phyloP scores from a whole-genome alignment of 2,329 filamentous ascomycete genomes.

The Exserohilum rostratum region DNA sequence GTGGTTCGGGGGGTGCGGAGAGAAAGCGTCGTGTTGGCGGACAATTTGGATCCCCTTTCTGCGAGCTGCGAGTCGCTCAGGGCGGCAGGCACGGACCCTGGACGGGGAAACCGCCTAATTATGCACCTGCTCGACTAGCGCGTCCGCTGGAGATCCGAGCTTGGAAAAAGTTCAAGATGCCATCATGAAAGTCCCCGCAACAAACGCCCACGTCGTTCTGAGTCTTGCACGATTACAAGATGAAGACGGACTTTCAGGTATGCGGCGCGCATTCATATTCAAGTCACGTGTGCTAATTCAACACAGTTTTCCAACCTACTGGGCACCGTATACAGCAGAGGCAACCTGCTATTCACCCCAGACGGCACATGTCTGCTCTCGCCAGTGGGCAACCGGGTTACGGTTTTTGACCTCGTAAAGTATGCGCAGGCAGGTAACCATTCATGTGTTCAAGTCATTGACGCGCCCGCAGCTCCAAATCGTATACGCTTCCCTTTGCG shows the following conservation, averaged over 20 bases:
- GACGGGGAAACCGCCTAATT: conserved; percentile 43
- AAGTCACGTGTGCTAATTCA: conserved; percentile 31
- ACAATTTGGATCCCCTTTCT: conserved; percentile 49
- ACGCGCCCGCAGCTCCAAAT: conserved; percentile 71
- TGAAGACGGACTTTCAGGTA: conserved; percentile 99
- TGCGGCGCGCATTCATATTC: conserved; percentile 15
- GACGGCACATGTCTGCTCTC: conserved; percentile 96
- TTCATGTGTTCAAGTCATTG: neutral
- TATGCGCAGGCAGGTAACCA: conserved; percentile 53
- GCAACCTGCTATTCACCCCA: conserved; percentile 94
- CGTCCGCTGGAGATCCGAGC: conserved; percentile 14
- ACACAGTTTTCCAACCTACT: conserved; percentile 97
- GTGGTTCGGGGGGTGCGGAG: conserved; percentile 15
- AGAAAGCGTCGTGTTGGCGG: conserved; percentile 34
- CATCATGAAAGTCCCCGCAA: conserved; percentile 23
- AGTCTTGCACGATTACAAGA: conserved; percentile 51
- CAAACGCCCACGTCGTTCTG: conserved; percentile 18
- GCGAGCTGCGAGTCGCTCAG: conserved; percentile 32
- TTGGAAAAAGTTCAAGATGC: conserved; percentile 45
- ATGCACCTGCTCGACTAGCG: conserved; percentile 23
- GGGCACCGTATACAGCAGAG: conserved; percentile 97
- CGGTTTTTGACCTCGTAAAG: conserved; percentile 96
- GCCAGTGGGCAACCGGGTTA: conserved; percentile 93
- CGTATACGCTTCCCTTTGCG: conserved; percentile 83
- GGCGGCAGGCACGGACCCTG: conserved; percentile 48